Percentiles rank a stretch among this genome's conserved stretches.
Evolutionary conservation across 2,329 filamentous ascomycete species (phyloP).

Genomic region (Drechslerella stenobrocha): DNA sequence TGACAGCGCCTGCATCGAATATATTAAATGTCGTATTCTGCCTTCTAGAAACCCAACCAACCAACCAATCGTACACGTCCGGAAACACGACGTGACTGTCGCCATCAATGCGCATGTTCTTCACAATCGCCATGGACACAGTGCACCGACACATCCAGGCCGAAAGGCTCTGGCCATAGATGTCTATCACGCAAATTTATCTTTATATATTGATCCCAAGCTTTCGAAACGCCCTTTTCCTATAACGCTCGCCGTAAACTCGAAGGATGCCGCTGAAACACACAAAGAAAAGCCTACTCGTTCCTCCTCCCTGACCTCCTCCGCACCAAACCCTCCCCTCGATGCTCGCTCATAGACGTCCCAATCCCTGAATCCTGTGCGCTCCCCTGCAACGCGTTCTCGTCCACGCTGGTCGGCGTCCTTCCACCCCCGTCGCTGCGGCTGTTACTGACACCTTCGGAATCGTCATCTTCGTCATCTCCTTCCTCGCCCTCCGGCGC

Average conservation of each 20-base stretch:
- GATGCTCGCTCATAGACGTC: slow-evolving; percentile 43
- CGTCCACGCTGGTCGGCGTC: slow-evolving; percentile 44
- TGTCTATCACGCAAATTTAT: too few species aligned
- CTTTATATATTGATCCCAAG: too few species aligned
- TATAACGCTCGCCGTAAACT: too few species aligned
- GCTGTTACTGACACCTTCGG: slow-evolving; percentile 29
- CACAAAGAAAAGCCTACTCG: slow-evolving; percentile 17
- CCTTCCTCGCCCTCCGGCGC: slow-evolving; percentile 37
- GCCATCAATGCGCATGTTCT: too few species aligned
- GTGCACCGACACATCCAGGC: too few species aligned
- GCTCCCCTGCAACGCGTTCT: slow-evolving; percentile 38
- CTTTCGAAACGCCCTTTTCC: too few species aligned
- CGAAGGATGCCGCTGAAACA: background rate
- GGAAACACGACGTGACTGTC: too few species aligned
- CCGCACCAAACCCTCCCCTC: slow-evolving; percentile 29
- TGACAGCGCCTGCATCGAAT: slow-evolving; percentile 25
- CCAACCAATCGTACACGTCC: slow-evolving; percentile 33
- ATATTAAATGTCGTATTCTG: slow-evolving; percentile 25
- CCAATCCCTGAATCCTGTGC: slow-evolving; percentile 46
- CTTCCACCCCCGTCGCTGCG: slow-evolving; percentile 32
- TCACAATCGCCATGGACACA: too few species aligned
- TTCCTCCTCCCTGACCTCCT: slow-evolving; percentile 32
- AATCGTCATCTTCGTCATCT: slow-evolving; percentile 37
- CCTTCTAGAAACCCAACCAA: background rate
- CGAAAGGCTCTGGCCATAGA: too few species aligned